These are phyloP conservation scores for Apiosordaria backusii DNA, from an alignment of 495 filamentous ascomycete species.

Conservation along the genomic window DNA sequence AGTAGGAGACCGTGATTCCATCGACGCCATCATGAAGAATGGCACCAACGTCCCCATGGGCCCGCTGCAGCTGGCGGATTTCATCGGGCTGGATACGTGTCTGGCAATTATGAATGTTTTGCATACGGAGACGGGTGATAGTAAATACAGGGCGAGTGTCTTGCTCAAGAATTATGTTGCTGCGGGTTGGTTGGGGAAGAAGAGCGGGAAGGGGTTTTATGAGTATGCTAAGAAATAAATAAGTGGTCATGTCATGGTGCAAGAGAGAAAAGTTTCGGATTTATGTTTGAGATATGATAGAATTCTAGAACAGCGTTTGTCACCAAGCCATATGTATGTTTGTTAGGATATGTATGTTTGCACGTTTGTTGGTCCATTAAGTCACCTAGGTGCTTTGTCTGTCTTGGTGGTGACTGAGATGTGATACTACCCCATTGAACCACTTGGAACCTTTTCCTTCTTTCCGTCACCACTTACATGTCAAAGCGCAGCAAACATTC, in stretches of 20 bases:
- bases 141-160: constrained; percentile 87
- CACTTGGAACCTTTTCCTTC: not conserved
- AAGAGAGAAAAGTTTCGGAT: not conserved
- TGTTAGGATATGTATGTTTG: not conserved
- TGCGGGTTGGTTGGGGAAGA: constrained; percentile 97
- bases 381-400: not conserved
- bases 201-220: constrained; percentile 95
- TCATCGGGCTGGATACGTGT: constrained; percentile 96
- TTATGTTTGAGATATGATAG: not conserved
- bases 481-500: not conserved
- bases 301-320: not conserved
- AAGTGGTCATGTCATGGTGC: no score
- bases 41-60: constrained; percentile 99
- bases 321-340: not conserved
- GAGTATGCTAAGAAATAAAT: constrained; percentile 53
- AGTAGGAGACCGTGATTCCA: constrained; percentile 80
- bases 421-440: not conserved
- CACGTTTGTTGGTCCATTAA: not conserved
- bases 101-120: constrained; percentile 96
- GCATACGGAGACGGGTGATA: constrained; percentile 86
- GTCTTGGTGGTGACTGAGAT: no score
- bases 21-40: constrained; percentile 98
- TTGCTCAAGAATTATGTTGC: constrained; percentile 92
- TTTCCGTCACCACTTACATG: not conserved
- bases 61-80: constrained; percentile 88